phyloP scores from a whole-genome alignment of 306 rosid species.

The Pachyrhizus erosus region DNA sequence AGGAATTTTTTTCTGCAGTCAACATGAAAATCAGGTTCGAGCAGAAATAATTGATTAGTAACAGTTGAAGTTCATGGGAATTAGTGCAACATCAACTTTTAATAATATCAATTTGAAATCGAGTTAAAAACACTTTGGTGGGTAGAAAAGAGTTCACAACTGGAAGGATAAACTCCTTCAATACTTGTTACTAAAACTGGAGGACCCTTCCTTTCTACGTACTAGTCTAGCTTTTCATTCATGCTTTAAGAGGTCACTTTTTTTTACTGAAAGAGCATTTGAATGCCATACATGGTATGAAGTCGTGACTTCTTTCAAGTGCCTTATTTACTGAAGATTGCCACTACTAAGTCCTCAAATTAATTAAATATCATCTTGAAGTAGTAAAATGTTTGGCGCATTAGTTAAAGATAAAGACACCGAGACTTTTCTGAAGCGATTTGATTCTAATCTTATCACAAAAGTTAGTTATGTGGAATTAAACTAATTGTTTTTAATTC shows the following conservation, averaged over 20 bases:
- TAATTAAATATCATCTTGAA: background rate
- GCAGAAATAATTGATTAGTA: background rate
- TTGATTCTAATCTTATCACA: conserved; percentile 31
- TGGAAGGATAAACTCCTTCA: background rate
- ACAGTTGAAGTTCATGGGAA: background rate
- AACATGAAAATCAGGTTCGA: background rate
- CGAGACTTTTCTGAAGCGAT: conserved; percentile 26
- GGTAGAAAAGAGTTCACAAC: background rate
- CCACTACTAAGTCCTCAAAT: background rate
- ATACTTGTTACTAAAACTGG: background rate
- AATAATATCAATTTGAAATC: background rate
- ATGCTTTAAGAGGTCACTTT: conserved; percentile 23
- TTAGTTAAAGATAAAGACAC: conserved; percentile 34
- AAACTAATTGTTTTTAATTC: background rate
- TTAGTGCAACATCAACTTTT: background rate
- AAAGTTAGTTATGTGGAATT: conserved; percentile 6
- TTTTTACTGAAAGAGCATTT: background rate
- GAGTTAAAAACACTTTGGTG: background rate
- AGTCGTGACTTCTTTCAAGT: background rate
- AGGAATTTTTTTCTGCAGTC: background rate
- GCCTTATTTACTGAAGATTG: background rate
- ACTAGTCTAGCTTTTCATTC: conserved; percentile 14
- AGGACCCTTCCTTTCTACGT: background rate
- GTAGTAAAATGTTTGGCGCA: conserved; percentile 34
- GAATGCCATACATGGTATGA: background rate